phyloP scores from a whole-genome alignment of 2,329 filamentous ascomycete genomes.

The Helicocarpus griseus region DNA sequence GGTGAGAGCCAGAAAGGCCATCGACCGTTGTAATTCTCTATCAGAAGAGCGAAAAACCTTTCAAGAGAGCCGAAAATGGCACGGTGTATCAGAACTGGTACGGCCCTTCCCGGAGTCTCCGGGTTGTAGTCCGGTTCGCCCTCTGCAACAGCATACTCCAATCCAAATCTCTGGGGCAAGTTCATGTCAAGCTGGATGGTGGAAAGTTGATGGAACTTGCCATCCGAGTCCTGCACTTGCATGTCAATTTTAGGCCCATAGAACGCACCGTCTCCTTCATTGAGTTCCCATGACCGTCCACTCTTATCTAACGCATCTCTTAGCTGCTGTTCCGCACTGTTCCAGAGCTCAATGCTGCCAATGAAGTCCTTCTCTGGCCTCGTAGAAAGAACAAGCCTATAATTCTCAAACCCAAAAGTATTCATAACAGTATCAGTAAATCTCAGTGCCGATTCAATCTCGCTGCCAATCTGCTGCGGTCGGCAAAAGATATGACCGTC shows the following conservation, averaged over 20 bases:
- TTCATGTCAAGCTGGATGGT: slow-evolving; percentile 89
- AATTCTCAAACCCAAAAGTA: slow-evolving; percentile 60
- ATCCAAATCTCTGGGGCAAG: slow-evolving; percentile 68
- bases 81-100: slow-evolving; percentile 73
- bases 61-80: slow-evolving; percentile 79
- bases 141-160: slow-evolving; percentile 56
- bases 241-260: slow-evolving; percentile 92
- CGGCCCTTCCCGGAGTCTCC: slow-evolving; percentile 46
- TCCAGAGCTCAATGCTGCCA: slow-evolving; percentile 61
- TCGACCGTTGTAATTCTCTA: slow-evolving; percentile 68
- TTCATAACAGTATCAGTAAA: slow-evolving; percentile 66
- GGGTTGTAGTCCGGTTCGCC: slow-evolving; percentile 32
- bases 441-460: slow-evolving; percentile 63
- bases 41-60: slow-evolving; percentile 72
- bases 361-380: slow-evolving; percentile 68
- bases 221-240: slow-evolving; percentile 65
- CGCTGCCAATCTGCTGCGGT: slow-evolving; percentile 61
- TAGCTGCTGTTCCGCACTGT: slow-evolving; percentile 58
- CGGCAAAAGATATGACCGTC: slow-evolving; percentile 87
- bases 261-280: slow-evolving; percentile 76
- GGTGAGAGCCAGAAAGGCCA: slow-evolving; percentile 90
- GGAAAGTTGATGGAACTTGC: slow-evolving; percentile 80
- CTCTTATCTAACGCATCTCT: slow-evolving; percentile 52
- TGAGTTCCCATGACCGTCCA: slow-evolving; percentile 61
- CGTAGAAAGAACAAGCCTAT: slow-evolving; percentile 69